Base-by-base conservation (phyloP, 768 basidiomycete species). In the Infundibulicybe gibba region DNA sequence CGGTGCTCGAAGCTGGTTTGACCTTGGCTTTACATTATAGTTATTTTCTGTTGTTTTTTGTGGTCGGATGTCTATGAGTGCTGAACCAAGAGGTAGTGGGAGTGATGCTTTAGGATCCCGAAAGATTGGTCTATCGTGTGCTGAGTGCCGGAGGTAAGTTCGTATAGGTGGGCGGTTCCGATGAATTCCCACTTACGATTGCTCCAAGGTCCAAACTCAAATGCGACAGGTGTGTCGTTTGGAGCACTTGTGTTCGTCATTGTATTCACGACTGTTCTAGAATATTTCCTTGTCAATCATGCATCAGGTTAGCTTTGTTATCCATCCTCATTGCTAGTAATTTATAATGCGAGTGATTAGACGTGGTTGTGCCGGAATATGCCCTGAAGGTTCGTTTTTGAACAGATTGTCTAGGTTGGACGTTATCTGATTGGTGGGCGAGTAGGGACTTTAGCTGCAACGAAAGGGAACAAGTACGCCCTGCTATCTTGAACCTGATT, bases 401-500 rank as follows among this genome's bases (percentile, higher is more conserved):
- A 21, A 16, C 14, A 9, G 33, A 40, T 16, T 21, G 33, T 32
- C 15, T 33, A 31, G 39, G 41, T 37, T 39, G 19, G 30, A 15
- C 13, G 32, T 37, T 20, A 33, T 33, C 19, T n/a, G 38, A 19
- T 41, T 44, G 13, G 15, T 43, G 31, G 32, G 33, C 21, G 20
- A n/a, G 3, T 41, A 64, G 78, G 76, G 30, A 76, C 71, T 20
- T 54, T 79, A 52, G 64, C 74, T 6, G 76, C 79, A 19, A 79
- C 76, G 39, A 80, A 79, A 54, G 76, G 78, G 49, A 80, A 79
- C 63, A 79, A 78, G 78, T 77, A 52, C 33, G 69, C 41, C 20
- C 17, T 9, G 3, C 15, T 4, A 46, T 10, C 15, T 10, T 25
- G n/a, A 31, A 14, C 17, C 21, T 41, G 43, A 10, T 13, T 40